Conservation (phyloP, 371 early-diverging fungal species). For the Smittium culicis region DNA sequence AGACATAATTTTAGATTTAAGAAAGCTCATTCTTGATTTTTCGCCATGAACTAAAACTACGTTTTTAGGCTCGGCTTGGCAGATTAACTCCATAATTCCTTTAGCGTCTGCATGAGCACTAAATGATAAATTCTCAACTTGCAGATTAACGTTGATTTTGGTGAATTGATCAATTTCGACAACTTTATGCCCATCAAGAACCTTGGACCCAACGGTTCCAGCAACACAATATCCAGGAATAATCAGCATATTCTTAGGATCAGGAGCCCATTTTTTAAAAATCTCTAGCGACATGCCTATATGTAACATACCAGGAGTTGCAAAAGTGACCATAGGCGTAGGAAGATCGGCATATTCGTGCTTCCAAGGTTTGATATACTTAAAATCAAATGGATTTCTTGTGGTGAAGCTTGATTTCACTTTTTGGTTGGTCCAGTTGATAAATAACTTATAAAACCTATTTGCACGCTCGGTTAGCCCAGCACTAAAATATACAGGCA, state of each 20-base stretch:
- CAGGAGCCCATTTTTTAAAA: conserved; percentile 79
- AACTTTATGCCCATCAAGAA: conserved; percentile 70
- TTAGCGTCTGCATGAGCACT: conserved; percentile 98
- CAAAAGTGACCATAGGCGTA: conserved; percentile 89
- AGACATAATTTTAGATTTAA: conserved; percentile 67
- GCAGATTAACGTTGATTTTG: conserved; percentile 68
- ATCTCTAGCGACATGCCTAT: conserved; percentile 68
- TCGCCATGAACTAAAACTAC: conserved; percentile 99
- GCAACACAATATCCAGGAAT: conserved; percentile 89
- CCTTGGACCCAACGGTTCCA: conserved; percentile 90
- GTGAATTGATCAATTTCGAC: conserved; percentile 69
- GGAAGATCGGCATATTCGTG: conserved; percentile 46
- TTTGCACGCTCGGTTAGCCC: conserved; percentile 92
- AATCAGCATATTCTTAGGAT: conserved; percentile 82
- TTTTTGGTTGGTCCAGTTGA: conserved; percentile 92
- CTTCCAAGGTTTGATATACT: conserved; percentile 75
- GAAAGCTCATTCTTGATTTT: conserved; percentile 69
- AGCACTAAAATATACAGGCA: conserved; percentile 85
- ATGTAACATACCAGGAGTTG: conserved; percentile 90
- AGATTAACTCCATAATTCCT: conserved; percentile 94
- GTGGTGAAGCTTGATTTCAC: conserved; percentile 71
- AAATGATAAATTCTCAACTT: conserved; percentile 92
- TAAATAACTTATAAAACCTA: conserved; percentile 81
- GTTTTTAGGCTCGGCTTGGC: conserved; percentile 80
- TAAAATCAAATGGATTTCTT: conserved; percentile 89